Evolutionary conservation across 1,284 basidiomycete genomes (phyloP).

Genomic region (Malassezia globosa): DNA sequence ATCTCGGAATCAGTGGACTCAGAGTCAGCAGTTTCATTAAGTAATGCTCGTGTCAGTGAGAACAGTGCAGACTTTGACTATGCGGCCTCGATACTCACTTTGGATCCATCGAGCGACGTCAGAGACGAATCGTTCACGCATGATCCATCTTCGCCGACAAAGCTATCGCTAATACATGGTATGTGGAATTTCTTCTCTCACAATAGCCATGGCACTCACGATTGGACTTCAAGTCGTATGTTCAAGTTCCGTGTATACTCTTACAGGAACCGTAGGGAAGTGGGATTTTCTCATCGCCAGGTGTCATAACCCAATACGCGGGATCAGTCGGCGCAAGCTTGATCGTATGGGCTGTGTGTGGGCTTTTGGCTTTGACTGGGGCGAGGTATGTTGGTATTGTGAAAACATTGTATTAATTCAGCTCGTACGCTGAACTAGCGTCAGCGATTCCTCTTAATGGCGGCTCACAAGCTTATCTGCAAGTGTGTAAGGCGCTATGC

Average conservation of each 20-base stretch:
- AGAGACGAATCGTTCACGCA: neutral
- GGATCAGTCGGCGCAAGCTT: slow-evolving; percentile 38
- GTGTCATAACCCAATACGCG: slow-evolving; percentile 39
- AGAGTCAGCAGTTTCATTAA: no score
- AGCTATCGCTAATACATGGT: slow-evolving; percentile 1
- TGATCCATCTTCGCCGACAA: neutral
- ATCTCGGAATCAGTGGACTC: no score
- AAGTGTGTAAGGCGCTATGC: slow-evolving; percentile 6
- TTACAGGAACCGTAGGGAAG: slow-evolving; percentile 18
- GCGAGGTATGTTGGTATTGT: slow-evolving; percentile 47
- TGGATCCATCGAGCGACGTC: no score
- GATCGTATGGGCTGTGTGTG: slow-evolving; percentile 37
- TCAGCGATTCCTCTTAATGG: slow-evolving; percentile 53
- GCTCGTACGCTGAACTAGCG: slow-evolving; percentile 60
- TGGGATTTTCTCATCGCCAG: slow-evolving; percentile 45
- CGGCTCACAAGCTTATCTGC: slow-evolving; percentile 58
- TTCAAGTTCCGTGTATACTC: slow-evolving; percentile 30
- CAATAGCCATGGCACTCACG: slow-evolving; percentile 27
- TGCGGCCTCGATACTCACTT: no score
- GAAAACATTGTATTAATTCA: neutral
- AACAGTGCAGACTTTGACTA: no score
- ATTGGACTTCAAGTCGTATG: no score
- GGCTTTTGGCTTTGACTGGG: slow-evolving; percentile 40
- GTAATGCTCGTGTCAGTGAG: no score
- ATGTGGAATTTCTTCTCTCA: neutral